Evolutionary conservation across 208 protist species (phyloP).

Genomic region (Trypanosomatidae sp.): DNA sequence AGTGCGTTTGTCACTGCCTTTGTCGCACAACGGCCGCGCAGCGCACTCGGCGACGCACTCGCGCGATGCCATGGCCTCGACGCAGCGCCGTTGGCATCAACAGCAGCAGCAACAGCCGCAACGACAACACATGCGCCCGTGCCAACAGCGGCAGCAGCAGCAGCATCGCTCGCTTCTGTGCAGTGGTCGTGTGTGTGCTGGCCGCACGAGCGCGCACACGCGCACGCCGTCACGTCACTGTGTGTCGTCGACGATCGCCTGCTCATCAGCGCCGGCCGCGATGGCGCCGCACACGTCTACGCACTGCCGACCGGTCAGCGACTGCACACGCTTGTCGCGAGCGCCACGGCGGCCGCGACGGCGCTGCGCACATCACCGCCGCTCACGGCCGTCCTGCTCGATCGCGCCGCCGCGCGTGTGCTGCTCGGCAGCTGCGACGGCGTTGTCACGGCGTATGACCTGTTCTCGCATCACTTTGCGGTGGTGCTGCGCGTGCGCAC

Average conservation of each 20-base stretch:
- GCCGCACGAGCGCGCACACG: constrained; percentile 43
- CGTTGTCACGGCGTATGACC: constrained; percentile 24
- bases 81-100: too few relatives aligned
- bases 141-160: too few relatives aligned
- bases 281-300: constrained; percentile 54
- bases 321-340: constrained; percentile 15
- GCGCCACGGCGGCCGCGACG: too few relatives aligned
- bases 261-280: constrained; percentile 35
- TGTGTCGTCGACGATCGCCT: constrained; percentile 38
- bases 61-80: too few relatives aligned
- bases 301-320: constrained; percentile 36
- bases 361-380: too few relatives aligned
- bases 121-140: too few relatives aligned
- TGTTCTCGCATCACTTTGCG: constrained; percentile 10
- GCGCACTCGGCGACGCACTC: too few relatives aligned
- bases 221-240: constrained; percentile 23
- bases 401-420: constrained; percentile 12
- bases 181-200: too few relatives aligned
- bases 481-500: constrained; percentile 13
- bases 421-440: constrained; percentile 42
- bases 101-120: too few relatives aligned
- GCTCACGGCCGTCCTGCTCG: constrained; percentile 30
- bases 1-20: too few relatives aligned
- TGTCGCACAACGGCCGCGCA: too few relatives aligned
- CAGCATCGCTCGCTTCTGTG: too few relatives aligned